Conservation (phyloP, 2,329 filamentous ascomycete genomes). For the Fusarium lyarnte region DNA sequence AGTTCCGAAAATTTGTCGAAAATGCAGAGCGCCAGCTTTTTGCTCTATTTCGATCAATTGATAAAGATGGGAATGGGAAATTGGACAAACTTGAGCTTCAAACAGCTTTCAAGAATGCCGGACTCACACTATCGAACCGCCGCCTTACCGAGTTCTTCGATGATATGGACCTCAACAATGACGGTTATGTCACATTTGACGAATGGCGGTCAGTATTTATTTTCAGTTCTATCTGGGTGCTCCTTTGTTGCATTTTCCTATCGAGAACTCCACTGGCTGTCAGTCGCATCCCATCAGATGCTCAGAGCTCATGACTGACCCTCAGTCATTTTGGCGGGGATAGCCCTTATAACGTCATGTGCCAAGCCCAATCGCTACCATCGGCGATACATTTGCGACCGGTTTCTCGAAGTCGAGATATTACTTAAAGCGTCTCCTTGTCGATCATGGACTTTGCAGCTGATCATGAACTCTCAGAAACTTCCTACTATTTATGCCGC, state of each 20-base stretch:
- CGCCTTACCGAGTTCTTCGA: conserved; percentile 87
- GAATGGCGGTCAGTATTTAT: conserved; percentile 88
- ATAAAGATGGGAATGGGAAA: conserved; percentile 84
- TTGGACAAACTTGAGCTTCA: conserved; percentile 88
- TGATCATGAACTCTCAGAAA: conserved; percentile 65
- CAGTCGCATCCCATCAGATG: conserved; percentile 35
- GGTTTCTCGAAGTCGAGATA: not conserved
- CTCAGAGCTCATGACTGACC: conserved; percentile 37
- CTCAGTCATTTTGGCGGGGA: conserved; percentile 43
- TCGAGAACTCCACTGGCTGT: conserved; percentile 1
- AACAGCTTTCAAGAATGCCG: conserved; percentile 79
- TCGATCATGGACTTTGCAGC: conserved; percentile 20
- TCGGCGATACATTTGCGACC: conserved; percentile 16
- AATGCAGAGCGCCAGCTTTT: conserved; percentile 86
- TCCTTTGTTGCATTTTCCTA: not conserved
- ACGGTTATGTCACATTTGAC: conserved; percentile 88
- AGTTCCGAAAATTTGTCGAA: conserved; percentile 90
- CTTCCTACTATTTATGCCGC: conserved; percentile 90
- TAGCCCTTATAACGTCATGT: conserved; percentile 43
- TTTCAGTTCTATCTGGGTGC: conserved; percentile 14
- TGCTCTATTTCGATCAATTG: conserved; percentile 85
- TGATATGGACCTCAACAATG: conserved; percentile 88
- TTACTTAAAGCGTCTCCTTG: not conserved
- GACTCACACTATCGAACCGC: conserved; percentile 78
- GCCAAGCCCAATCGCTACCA: conserved; percentile 34